These are phyloP conservation scores for Casuarina equisetifolia DNA, from an alignment of 306 rosid genomes.

Conservation along the genomic window DNA sequence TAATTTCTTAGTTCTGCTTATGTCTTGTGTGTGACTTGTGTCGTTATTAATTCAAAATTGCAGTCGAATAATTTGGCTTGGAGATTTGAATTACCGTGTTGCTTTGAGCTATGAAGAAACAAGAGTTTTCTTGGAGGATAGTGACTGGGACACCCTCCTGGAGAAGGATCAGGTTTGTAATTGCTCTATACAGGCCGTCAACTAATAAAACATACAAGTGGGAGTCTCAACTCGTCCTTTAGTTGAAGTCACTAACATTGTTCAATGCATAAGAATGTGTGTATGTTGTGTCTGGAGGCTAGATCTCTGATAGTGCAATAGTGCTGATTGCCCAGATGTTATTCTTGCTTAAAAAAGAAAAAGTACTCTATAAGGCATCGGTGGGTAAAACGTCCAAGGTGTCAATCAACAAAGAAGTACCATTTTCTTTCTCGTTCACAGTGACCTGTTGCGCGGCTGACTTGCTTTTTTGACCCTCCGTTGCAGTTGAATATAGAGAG, in stretches of 20 bases:
- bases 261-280: too few species aligned
- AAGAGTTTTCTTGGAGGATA: conserved; percentile 62
- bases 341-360: too few species aligned
- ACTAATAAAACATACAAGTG: too few species aligned
- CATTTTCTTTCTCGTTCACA: background rate
- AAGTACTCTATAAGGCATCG: too few species aligned
- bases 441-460: background rate
- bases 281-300: too few species aligned
- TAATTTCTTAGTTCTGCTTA: background rate
- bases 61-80: conserved; percentile 90
- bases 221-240: too few species aligned
- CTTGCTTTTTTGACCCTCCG: background rate
- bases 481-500: conserved; percentile 74
- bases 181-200: background rate
- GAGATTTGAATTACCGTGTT: conserved; percentile 89
- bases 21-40: background rate
- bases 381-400: too few species aligned
- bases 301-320: too few species aligned
- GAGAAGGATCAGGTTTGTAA: conserved; percentile 73
- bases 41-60: conserved; percentile 4
- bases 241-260: too few species aligned
- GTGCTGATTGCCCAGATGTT: too few species aligned
- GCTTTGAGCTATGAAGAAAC: conserved; percentile 85
- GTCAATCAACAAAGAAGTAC: too few species aligned
- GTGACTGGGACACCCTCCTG: conserved; percentile 79